Conservation (phyloP, 2,329 filamentous ascomycete genomes). For the Reticulascus tulasneorum region DNA sequence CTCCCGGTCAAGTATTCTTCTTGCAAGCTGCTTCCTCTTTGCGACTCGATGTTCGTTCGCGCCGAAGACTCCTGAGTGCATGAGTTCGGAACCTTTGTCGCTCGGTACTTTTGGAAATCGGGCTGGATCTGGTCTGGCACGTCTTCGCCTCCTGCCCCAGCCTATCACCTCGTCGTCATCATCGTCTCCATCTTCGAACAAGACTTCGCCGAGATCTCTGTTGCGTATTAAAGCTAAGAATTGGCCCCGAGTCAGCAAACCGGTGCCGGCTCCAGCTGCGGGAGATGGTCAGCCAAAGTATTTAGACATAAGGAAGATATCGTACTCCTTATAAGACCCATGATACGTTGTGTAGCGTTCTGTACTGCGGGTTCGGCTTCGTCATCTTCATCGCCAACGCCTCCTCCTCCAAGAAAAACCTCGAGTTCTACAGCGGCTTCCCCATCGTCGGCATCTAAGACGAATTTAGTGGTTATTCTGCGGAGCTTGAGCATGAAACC, state of each 20-base stretch:
- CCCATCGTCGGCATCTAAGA: conserved; percentile 23
- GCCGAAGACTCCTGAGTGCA: conserved; percentile 80
- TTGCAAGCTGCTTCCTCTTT: conserved; percentile 56
- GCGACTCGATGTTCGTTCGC: conserved; percentile 53
- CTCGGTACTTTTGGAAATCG: conserved; percentile 83
- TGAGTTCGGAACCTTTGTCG: conserved; percentile 69
- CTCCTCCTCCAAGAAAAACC: conserved; percentile 10
- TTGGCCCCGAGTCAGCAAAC: conserved; percentile 30
- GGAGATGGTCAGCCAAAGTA: conserved; percentile 25
- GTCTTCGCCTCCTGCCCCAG: conserved; percentile 41
- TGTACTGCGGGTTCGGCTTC: conserved; percentile 16
- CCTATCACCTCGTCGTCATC: conserved; percentile 32
- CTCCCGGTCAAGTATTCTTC: conserved; percentile 75
- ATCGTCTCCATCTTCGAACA: conserved; percentile 32
- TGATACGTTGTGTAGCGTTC: conserved; percentile 2
- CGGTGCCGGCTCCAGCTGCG: conserved; percentile 19
- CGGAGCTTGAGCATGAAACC: not conserved
- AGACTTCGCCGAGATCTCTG: conserved; percentile 28
- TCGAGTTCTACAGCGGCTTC: conserved; percentile 13
- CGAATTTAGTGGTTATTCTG: not conserved
- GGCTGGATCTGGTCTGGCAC: conserved; percentile 42
- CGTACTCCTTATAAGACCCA: conserved; percentile 3
- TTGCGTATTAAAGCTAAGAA: conserved; percentile 36
- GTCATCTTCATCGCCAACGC: conserved; percentile 14
- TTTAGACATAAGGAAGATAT: conserved; percentile 14